Base-by-base conservation (phyloP, 805 yeast genomes). In the Wickerhamiella siamensis region DNA sequence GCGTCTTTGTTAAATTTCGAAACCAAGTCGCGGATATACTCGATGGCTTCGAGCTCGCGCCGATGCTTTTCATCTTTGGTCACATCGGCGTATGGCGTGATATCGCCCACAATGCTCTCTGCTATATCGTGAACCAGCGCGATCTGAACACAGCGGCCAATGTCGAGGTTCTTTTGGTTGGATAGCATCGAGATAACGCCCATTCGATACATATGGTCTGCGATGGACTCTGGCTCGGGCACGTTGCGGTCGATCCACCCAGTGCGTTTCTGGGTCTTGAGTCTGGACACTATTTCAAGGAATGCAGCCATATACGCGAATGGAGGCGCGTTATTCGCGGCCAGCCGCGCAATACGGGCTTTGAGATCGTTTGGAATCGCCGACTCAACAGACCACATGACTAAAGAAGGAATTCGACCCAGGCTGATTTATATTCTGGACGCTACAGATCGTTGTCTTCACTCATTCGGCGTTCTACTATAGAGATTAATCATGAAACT, bases 201-300 rank as follows among this genome's bases (percentile, higher is more conserved):
- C 95, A 88, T 87, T 43, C 98, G 69, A 58, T 88, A 87, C 95
- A 87, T 87, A 60, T 88, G 96, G 61, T 87, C 96, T n/a, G 83
- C 72, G 40, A 86, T 84, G 40, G 81, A 73, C 60, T 84, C 83
- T 2, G 78, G 76, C 20, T 65, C 52, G 1, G 66, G 66, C 15
- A 66, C 56, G 9, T 73, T 70, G 53, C 74, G 75, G 56, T 84
- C 88, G 17, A 88, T 61, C 97, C 97, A 88, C 2, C 98, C 98
- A 0, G 98, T 88, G 57, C 98, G 71, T 51, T 71, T 76, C 55
- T 83, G 88, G 4, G 75, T 66, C 60, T 88, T 88, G 51, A 88
- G 66, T 27, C 76, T 67, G 40, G 79, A 70, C 0, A 83, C 72
- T 26, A 84, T 72, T 55, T 83, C 83, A 40, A 77, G 69, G 57